Evolutionary conservation across 2,329 filamentous ascomycete species (phyloP).

Genomic region (Lasiodiplodia sp.): DNA sequence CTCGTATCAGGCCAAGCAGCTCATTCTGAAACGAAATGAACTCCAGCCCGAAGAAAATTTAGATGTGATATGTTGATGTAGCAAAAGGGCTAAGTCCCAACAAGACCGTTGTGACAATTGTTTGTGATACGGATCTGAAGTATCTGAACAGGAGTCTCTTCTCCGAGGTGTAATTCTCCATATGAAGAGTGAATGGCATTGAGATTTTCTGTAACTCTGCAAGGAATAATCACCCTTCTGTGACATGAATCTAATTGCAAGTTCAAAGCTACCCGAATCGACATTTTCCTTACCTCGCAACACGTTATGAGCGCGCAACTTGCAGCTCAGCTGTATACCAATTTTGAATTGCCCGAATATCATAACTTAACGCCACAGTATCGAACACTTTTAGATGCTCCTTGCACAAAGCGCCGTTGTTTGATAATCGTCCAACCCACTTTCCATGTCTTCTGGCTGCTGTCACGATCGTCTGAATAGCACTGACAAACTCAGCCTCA

Average conservation of each 20-base stretch:
- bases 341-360: slow-evolving; percentile 59
- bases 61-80: background rate
- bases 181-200: too few relatives aligned
- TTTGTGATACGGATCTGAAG: background rate
- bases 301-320: background rate
- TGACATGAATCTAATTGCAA: background rate
- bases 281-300: background rate
- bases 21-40: too few relatives aligned
- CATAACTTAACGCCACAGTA: slow-evolving; percentile 55
- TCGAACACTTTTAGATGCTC: slow-evolving; percentile 50
- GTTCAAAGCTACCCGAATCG: background rate
- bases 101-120: background rate
- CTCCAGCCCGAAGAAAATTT: too few relatives aligned
- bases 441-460: slow-evolving; percentile 69
- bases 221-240: too few relatives aligned
- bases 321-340: slow-evolving; percentile 49
- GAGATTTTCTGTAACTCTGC: too few relatives aligned
- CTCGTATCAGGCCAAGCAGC: too few relatives aligned
- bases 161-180: background rate
- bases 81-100: background rate
- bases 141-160: background rate
- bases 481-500: slow-evolving; percentile 64
- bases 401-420: slow-evolving; percentile 51
- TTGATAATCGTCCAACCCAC: slow-evolving; percentile 65
- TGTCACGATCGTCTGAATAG: slow-evolving; percentile 58